Conservation (phyloP, 176 grass and related monocot species). For the Stipa capillata region DNA sequence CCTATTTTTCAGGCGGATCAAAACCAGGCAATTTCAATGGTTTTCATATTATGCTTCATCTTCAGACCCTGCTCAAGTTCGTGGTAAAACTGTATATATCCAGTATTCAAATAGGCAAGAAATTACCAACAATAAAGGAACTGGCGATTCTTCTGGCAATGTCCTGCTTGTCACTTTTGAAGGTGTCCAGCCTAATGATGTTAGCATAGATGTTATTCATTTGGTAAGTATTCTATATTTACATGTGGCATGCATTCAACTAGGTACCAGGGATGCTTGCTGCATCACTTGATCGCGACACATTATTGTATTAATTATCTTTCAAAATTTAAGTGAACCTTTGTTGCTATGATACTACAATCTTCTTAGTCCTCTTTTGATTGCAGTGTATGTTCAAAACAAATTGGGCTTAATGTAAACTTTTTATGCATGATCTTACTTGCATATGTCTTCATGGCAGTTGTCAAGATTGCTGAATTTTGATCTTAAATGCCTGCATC, state of each 20-base stretch:
- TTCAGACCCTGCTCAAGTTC: slow-evolving; percentile 85
- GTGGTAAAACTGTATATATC: slow-evolving; percentile 95
- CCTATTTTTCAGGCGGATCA: slow-evolving; percentile 62
- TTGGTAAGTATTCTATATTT: slow-evolving; percentile 45
- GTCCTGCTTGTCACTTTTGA: slow-evolving; percentile 92
- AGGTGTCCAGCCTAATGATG: slow-evolving; percentile 68
- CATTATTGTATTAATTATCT: not conserved
- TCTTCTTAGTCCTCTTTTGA: not conserved
- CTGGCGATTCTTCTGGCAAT: slow-evolving; percentile 74
- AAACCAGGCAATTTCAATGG: slow-evolving; percentile 96
- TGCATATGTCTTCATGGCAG: not conserved
- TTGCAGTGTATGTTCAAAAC: not conserved
- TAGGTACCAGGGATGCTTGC: not conserved
- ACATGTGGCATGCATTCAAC: not conserved
- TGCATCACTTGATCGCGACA: not conserved
- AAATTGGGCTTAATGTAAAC: not conserved
- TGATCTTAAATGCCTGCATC: not conserved
- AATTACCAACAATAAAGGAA: slow-evolving; percentile 86
- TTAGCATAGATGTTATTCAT: slow-evolving; percentile 98
- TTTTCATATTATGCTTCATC: slow-evolving; percentile 86
- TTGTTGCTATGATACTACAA: not conserved
- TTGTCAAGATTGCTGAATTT: not conserved
- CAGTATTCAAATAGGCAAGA: slow-evolving; percentile 96
- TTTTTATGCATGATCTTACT: not conserved
- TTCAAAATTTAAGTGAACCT: not conserved